phyloP scores from a whole-genome alignment of 208 protist species.

The Acanthamoeba triangularis region DNA sequence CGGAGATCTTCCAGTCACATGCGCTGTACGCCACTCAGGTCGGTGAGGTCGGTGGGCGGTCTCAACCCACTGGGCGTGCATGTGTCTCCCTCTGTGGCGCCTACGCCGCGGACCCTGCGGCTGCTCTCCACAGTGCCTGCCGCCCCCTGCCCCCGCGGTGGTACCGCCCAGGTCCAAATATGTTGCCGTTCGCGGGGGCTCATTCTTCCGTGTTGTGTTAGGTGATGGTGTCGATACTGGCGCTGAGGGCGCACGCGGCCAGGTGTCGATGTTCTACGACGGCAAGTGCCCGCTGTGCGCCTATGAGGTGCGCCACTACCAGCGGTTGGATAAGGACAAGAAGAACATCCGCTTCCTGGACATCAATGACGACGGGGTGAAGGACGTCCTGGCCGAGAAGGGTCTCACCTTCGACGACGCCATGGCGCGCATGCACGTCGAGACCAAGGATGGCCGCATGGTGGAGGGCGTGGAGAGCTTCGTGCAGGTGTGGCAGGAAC shows the following conservation, averaged over 20 bases:
- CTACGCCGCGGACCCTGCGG: too few relatives aligned
- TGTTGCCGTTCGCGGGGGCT: too few relatives aligned
- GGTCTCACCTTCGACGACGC: neutral
- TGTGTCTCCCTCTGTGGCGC: too few relatives aligned
- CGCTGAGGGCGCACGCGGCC: neutral
- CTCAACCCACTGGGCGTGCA: too few relatives aligned
- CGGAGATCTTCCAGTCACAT: too few relatives aligned
- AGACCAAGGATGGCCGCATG: neutral
- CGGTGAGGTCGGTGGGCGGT: too few relatives aligned
- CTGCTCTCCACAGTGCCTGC: too few relatives aligned
- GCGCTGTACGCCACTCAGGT: too few relatives aligned
- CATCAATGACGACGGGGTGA: neutral
- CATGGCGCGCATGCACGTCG: constrained; percentile 13
- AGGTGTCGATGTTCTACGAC: constrained; percentile 14
- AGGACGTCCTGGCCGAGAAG: neutral
- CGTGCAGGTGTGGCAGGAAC: constrained; percentile 7
- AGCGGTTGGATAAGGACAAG: neutral
- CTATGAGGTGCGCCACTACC: neutral
- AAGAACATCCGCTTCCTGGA: neutral
- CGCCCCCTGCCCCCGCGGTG: too few relatives aligned
- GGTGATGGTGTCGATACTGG: too few relatives aligned
- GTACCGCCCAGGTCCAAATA: too few relatives aligned
- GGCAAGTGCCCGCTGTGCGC: constrained; percentile 5
- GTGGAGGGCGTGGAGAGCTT: constrained; percentile 14
- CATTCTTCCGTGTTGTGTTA: too few relatives aligned